These are phyloP conservation scores for Euphorbia pulcherrima DNA, from an alignment of 345 rosid genomes.

Conservation along the genomic window DNA sequence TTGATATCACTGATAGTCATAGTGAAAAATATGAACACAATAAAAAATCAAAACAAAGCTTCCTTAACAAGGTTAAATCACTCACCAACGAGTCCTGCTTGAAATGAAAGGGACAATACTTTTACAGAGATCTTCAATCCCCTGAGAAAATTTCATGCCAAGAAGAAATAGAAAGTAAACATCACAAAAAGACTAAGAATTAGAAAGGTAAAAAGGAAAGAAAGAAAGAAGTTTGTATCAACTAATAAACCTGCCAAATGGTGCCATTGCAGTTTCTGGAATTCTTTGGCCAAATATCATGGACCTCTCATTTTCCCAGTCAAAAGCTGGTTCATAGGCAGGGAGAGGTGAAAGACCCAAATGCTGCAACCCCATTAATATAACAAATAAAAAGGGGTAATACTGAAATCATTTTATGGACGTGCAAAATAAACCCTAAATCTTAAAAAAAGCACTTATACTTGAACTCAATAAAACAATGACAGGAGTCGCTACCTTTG, in stretches of 20 bases:
- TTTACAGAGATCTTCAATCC: slow-evolving; percentile 93
- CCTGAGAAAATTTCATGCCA: slow-evolving; percentile 39
- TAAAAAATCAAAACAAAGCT: not conserved
- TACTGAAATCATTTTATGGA: not conserved
- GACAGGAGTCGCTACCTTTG: slow-evolving; percentile 38
- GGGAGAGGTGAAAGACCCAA: slow-evolving; percentile 91
- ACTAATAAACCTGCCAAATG: slow-evolving; percentile 54
- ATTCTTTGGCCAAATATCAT: slow-evolving; percentile 88
- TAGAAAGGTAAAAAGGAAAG: not conserved
- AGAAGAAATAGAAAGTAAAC: slow-evolving; percentile 15
- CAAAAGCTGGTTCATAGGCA: slow-evolving; percentile 98
- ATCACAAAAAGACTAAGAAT: not conserved
- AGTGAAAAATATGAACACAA: not conserved
- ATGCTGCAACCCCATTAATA: slow-evolving; percentile 48
- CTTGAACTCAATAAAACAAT: slow-evolving; percentile 1
- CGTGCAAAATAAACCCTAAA: not conserved
- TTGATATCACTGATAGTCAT: not conserved
- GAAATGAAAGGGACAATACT: slow-evolving; percentile 81
- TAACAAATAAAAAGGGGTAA: slow-evolving; percentile 14
- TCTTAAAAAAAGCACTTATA: not conserved
- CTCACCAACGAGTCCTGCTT: slow-evolving; percentile 89
- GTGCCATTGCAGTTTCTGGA: slow-evolving; percentile 65
- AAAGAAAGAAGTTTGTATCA: not conserved
- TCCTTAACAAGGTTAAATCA: not conserved
- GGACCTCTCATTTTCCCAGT: slow-evolving; percentile 96